Conservation (phyloP, 2,329 filamentous ascomycete genomes). For the Cordyceps militaris region DNA sequence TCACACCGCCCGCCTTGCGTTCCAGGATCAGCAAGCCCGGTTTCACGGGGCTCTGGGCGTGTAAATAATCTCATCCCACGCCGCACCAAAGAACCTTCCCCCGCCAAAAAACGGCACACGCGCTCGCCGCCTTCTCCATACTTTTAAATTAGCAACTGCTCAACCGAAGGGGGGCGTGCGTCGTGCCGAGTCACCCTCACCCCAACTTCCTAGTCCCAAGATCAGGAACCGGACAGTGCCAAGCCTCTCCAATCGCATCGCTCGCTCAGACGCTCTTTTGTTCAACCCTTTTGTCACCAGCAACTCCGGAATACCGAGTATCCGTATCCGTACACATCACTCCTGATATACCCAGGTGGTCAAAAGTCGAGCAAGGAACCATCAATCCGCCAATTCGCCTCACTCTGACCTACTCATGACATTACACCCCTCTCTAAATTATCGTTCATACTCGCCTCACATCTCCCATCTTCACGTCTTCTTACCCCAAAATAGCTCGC, state of each 20-base stretch:
- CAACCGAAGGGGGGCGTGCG: neutral
- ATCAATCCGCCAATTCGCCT: too few species aligned
- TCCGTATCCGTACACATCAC: neutral
- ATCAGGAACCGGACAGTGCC: neutral
- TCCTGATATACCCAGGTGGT: neutral
- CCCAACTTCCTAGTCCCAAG: too few species aligned
- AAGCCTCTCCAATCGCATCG: neutral
- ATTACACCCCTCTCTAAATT: neutral
- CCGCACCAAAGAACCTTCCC: neutral
- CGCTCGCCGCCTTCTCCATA: neutral
- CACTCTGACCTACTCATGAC: too few species aligned
- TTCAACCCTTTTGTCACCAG: neutral
- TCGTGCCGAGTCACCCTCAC: too few species aligned
- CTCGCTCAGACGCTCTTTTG: neutral
- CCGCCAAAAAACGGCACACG: neutral
- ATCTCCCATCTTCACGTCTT: neutral
- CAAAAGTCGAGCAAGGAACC: too few species aligned
- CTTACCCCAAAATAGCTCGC: neutral
- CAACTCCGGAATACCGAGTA: neutral
- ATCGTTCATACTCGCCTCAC: neutral
- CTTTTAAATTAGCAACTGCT: slow-evolving; percentile 14
- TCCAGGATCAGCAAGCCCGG: slow-evolving; percentile 1
- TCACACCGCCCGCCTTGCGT: neutral
- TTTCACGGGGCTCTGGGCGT: neutral
- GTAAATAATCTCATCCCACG: neutral